Percentiles rank a stretch among this genome's conserved stretches.
Evolutionary conservation across 2,329 filamentous ascomycete genomes (phyloP).

Genomic region (Monosporascus sp.): DNA sequence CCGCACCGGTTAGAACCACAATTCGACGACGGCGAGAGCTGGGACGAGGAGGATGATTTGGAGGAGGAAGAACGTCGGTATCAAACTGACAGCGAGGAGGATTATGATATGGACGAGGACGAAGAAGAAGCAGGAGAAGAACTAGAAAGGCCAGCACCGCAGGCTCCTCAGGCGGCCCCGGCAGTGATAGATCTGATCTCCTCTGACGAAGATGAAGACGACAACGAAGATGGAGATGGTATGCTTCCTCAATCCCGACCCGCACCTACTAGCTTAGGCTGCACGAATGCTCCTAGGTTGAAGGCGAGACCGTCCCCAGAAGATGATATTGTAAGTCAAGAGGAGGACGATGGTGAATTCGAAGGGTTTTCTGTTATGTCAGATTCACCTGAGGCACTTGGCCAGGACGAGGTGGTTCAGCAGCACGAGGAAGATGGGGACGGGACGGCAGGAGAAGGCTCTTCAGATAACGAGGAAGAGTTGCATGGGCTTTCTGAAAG

Average conservation of each 20-base stretch:
- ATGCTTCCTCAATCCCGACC: background rate
- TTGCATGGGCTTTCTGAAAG: too few species aligned
- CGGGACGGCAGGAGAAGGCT: constrained; percentile 12
- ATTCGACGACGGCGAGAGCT: constrained; percentile 22
- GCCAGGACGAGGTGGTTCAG: background rate
- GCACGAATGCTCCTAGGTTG: background rate
- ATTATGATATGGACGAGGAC: constrained; percentile 16
- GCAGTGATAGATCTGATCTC: constrained; percentile 18
- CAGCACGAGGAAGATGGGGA: constrained; percentile 11
- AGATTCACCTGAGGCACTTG: background rate
- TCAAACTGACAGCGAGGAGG: constrained; percentile 4
- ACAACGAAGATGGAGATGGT: constrained; percentile 2
- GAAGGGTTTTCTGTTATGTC: background rate
- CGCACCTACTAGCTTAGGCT: background rate
- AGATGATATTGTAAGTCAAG: background rate
- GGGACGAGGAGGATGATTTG: constrained; percentile 16
- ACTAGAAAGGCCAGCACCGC: constrained; percentile 4
- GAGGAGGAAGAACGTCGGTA: constrained; percentile 8
- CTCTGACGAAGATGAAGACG: constrained; percentile 8
- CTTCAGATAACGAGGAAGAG: constrained; percentile 16
- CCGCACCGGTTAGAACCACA: constrained; percentile 21
- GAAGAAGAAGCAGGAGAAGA: constrained; percentile 9
- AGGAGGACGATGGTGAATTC: background rate
- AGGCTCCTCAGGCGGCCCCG: constrained; percentile 5
- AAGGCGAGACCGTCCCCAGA: background rate